Base-by-base conservation (phyloP, 768 basidiomycete genomes). In the Suillus americanus region DNA sequence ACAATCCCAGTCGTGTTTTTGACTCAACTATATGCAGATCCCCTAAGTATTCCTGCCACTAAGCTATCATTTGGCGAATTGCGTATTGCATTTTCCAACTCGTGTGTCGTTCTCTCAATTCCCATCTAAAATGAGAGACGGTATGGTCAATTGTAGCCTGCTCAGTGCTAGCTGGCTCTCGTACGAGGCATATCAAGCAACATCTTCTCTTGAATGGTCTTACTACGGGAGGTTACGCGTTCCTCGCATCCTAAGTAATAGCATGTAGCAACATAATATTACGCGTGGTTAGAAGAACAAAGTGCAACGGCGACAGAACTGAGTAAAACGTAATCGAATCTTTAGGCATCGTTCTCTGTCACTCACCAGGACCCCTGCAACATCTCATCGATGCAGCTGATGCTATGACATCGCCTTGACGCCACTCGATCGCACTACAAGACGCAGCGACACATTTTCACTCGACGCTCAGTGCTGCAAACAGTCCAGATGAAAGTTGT, bases 381-480 rank as follows among this genome's bases (percentile, higher is more conserved):
- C 30, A 6, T 54, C 33, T 13, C 30, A 6, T 33, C 18, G 60
- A 46, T 33, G 7, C 38, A 18, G 28, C 16, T 51, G 38, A 28
- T n/a, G 40, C 33, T 69, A 73, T 12, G 71, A 64, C 6, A 6
- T 33, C 33, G 33, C 6, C 33, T 28, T 12, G 71, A 64, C 82
- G 65, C 84, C 85, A 64, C 80, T 83, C 37, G 89, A 72, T 37
- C 88, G 78, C n/a, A 94, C 91, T 20, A 96, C 94, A 50, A 98
- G 83, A 13, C 96, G 79, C 53, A 97, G 80, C 16, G 94, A 92
- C 0, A 93, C 91, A 70, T 97, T 97, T 78, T 97, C 95, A 75
- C 94, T 94, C 13, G 94, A 95, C 1, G 95, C 95, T 74, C 94
- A 94, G 77, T 90, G 94, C 69, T 92, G 91, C 18, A 94, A 91